Conservation (phyloP, 306 rosid species). For the Elaeagnus macrophylla region DNA sequence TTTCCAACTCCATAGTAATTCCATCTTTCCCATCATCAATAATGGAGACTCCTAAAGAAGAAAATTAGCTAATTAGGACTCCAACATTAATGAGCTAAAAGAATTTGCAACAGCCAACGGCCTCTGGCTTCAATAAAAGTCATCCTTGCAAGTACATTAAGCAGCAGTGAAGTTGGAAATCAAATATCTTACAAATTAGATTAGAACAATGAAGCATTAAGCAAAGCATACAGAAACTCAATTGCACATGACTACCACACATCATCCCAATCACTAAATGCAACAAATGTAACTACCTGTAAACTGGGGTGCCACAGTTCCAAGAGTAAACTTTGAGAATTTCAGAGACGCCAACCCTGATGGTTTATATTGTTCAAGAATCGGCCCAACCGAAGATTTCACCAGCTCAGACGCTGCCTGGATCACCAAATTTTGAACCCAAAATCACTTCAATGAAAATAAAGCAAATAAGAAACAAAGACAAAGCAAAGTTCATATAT, state of each 20-base stretch:
- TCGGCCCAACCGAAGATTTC: slow-evolving; percentile 63
- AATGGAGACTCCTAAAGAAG: slow-evolving; percentile 60
- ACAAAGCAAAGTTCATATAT: too few relatives aligned
- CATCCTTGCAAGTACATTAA: background rate
- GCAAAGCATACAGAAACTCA: background rate
- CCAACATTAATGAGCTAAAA: background rate
- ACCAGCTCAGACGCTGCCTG: slow-evolving; percentile 98
- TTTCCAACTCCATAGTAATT: slow-evolving; percentile 81
- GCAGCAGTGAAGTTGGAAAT: background rate
- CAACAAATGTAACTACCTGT: slow-evolving; percentile 48
- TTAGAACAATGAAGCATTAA: background rate
- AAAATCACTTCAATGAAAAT: background rate
- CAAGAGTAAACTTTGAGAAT: slow-evolving; percentile 90
- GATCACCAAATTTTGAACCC: slow-evolving; percentile 1
- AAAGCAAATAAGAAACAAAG: background rate
- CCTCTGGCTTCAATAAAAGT: background rate
- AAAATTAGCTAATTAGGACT: slow-evolving; percentile 23
- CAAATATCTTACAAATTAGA: background rate
- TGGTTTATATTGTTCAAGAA: slow-evolving; percentile 78
- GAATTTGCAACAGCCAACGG: background rate
- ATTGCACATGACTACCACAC: background rate
- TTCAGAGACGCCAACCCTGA: slow-evolving; percentile 54
- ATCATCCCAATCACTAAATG: background rate
- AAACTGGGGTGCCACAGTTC: slow-evolving; percentile 90
- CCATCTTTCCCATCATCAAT: slow-evolving; percentile 67